Evolutionary conservation across 2,329 filamentous ascomycete species (phyloP), one percentile per base, ranked within the genome.

Genomic region (Arachnomyces sp.): DNA sequence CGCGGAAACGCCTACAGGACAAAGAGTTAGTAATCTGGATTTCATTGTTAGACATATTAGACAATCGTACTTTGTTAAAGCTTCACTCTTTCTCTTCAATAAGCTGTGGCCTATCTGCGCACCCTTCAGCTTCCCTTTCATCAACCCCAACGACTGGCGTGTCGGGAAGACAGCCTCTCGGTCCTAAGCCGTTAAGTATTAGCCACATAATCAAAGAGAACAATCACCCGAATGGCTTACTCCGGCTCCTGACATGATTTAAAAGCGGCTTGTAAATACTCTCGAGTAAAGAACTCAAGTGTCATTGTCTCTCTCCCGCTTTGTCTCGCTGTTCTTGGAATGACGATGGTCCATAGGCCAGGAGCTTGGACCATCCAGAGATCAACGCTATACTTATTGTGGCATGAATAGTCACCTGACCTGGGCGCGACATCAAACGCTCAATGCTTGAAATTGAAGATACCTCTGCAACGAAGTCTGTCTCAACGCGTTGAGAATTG

Each of bases 91-190:
- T 59, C 92, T 77, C 74, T 98, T 98, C 48, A 98, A 72, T 61
- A 98, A 72, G 65, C 85, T 95, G 71, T 98, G 90, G 36, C 92
- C 92, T 34, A 80, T 87, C 65, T 90, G 84, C 41, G 85, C 85
- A 47, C 85, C 90, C 74, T 96, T 96, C 60, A 98, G 80, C 75
- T 98, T 98, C 51, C 83, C 80, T 71, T 96, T 96, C 90, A 98
- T 98, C 61, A 93, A 68, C 50, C 88, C 89, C 68, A 98, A 74
- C 64, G 88, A 94, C 74, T 98, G 92, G 59, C 92, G 86, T 61
- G 92, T 98, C 57, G 92, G 86, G 69, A 98, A 98, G 69, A 98
- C 90, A 59, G 89, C 77, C 71, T 98, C 92, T 65, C 92, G 81
- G 65, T 90, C 87, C 89, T 95, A 64, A 42, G 56, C 45, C 47